These are phyloP conservation scores for Actinomortierella ambigua DNA, from an alignment of 371 early-diverging fungal species.

Conservation along the genomic window DNA sequence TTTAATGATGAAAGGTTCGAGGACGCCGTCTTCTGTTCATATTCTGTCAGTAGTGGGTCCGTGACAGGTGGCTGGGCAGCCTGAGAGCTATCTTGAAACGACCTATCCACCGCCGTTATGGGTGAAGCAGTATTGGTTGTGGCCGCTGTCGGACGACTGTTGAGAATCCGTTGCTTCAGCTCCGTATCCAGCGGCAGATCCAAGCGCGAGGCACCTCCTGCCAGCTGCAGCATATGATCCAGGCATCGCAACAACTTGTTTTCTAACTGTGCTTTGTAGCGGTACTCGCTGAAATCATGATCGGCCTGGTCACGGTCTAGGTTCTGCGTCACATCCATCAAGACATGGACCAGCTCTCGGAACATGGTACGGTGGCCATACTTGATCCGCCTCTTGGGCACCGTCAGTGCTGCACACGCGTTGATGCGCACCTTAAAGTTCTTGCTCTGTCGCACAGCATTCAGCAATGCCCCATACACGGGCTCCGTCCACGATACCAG, in stretches of 20 bases:
- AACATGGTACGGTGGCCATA: constrained; percentile 56
- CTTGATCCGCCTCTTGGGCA: constrained; percentile 48
- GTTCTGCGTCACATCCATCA: constrained; percentile 48
- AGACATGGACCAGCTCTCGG: constrained; percentile 49
- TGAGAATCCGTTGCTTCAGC: constrained; percentile 27
- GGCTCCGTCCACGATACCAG: constrained; percentile 58
- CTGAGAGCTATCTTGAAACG: too few species aligned
- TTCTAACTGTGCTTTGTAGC: constrained; percentile 63
- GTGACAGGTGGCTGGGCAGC: too few species aligned
- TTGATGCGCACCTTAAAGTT: constrained; percentile 86
- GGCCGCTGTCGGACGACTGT: constrained; percentile 9
- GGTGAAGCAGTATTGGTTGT: too few species aligned
- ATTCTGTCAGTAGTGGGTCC: too few species aligned
- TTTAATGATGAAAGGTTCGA: too few species aligned
- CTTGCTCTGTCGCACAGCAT: constrained; percentile 61
- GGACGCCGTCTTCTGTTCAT: too few species aligned
- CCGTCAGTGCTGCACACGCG: constrained; percentile 70
- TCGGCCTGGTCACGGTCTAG: constrained; percentile 53
- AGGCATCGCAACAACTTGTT: constrained; percentile 51
- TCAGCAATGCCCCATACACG: constrained; percentile 59
- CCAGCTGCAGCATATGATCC: constrained; percentile 39
- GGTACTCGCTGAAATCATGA: constrained; percentile 64
- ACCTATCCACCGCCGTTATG: too few species aligned
- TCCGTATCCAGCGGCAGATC: constrained; percentile 22
- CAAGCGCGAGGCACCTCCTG: constrained; percentile 15